These are phyloP conservation scores for Claviceps citrina DNA, from an alignment of 2,329 filamentous ascomycete species.

Conservation along the genomic window DNA sequence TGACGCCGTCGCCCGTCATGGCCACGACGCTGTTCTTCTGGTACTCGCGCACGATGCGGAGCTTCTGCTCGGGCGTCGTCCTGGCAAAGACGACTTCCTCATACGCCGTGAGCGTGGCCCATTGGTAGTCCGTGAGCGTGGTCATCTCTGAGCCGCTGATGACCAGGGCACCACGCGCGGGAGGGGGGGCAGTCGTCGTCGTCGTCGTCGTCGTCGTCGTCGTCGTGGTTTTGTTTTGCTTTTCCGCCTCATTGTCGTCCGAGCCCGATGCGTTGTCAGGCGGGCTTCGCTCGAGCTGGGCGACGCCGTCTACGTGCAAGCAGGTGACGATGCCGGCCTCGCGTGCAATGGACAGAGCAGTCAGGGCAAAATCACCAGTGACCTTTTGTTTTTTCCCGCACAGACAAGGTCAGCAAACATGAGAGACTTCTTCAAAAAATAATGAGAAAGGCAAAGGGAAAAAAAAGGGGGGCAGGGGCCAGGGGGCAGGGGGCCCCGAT, in stretches of 20 bases:
- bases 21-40: constrained; percentile 54
- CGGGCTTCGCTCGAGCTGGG: constrained; percentile 30
- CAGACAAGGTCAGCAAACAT: constrained; percentile 1
- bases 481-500: too few relatives aligned
- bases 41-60: constrained; percentile 64
- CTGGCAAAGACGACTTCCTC: constrained; percentile 60
- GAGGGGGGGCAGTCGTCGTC: too few relatives aligned
- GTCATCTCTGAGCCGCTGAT: constrained; percentile 52
- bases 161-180: constrained; percentile 37
- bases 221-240: too few relatives aligned
- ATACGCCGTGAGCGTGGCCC: constrained; percentile 49
- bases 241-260: constrained; percentile 12
- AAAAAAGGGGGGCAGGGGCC: background rate
- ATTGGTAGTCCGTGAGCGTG: constrained; percentile 50
- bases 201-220: too few relatives aligned
- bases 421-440: too few relatives aligned
- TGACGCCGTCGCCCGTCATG: constrained; percentile 79
- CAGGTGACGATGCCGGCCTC: constrained; percentile 57
- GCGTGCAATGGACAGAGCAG: constrained; percentile 55
- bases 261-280: constrained; percentile 1
- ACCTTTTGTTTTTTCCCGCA: constrained; percentile 25
- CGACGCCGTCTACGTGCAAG: constrained; percentile 35
- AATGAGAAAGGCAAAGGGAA: background rate
- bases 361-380: constrained; percentile 63
- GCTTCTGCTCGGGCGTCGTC: constrained; percentile 65